Conservation (phyloP, 495 filamentous ascomycete genomes). For the Tuber brumale region DNA sequence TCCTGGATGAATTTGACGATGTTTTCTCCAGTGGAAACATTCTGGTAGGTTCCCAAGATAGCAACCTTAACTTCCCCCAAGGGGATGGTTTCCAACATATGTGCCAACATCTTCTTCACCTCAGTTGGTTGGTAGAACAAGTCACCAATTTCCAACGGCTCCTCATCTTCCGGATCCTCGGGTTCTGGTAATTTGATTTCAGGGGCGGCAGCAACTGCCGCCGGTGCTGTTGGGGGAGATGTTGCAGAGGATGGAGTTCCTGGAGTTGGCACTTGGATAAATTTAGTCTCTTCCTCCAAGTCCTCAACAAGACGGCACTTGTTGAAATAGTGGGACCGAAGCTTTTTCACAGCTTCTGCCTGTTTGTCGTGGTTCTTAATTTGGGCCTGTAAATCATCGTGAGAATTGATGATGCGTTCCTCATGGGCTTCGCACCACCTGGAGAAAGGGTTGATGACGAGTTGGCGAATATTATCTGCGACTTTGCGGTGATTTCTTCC, state of each 20-base stretch:
- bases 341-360: constrained; percentile 78
- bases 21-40: constrained; percentile 80
- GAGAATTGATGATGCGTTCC: constrained; percentile 79
- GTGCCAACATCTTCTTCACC: constrained; percentile 77
- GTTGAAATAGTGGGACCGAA: constrained; percentile 95
- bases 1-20: constrained; percentile 93
- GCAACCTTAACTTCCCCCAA: constrained; percentile 87
- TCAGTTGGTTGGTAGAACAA: constrained; percentile 74
- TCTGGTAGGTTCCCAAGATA: constrained; percentile 89
- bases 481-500: constrained; percentile 89
- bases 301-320: constrained; percentile 96
- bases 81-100: constrained; percentile 81
- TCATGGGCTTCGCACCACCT: constrained; percentile 95
- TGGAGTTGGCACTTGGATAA: constrained; percentile 75
- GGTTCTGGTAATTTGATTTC: constrained; percentile 58
- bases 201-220: constrained; percentile 45
- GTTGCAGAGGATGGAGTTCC: constrained; percentile 31
- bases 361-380: constrained; percentile 93
- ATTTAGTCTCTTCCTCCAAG: constrained; percentile 95
- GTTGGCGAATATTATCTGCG: constrained; percentile 86
- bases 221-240: background rate
- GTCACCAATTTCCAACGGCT: constrained; percentile 82
- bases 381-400: constrained; percentile 80
- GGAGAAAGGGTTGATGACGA: constrained; percentile 87
- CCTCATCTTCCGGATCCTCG: constrained; percentile 53